Evolutionary conservation across 805 yeast genomes (phyloP).

Genomic region (Cyberlindnera suaveolens): DNA sequence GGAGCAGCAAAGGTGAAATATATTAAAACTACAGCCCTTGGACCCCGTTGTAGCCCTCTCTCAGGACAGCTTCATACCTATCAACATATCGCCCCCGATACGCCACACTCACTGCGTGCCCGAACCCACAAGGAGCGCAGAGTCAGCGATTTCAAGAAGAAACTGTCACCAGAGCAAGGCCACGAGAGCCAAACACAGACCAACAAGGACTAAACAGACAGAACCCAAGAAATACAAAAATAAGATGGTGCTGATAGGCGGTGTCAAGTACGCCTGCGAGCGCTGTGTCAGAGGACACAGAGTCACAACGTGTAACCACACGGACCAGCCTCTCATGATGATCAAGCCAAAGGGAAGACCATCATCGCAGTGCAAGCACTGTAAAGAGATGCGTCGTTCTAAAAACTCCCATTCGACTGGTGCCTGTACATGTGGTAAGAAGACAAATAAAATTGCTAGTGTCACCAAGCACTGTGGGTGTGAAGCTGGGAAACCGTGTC

Average conservation of each 20-base stretch:
- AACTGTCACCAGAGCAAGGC: background rate
- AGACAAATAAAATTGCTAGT: conserved; percentile 25
- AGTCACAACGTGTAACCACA: conserved; percentile 88
- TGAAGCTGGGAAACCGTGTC: conserved; percentile 22
- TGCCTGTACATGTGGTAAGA: conserved; percentile 62
- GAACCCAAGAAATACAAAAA: background rate
- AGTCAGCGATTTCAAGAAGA: no score
- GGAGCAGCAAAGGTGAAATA: no score
- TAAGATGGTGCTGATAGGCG: conserved; percentile 81
- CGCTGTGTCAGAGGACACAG: conserved; percentile 95
- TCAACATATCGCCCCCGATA: no score
- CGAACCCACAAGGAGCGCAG: no score
- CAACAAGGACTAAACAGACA: background rate
- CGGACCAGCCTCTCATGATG: conserved; percentile 84
- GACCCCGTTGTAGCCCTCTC: no score
- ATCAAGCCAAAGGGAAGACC: conserved; percentile 98
- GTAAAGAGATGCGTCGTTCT: conserved; percentile 65
- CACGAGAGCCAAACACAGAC: background rate
- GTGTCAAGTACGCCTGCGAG: conserved; percentile 93
- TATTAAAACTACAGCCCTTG: no score
- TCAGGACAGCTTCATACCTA: no score
- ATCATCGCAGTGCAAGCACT: conserved; percentile 83
- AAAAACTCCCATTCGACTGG: conserved; percentile 56
- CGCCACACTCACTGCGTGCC: no score
- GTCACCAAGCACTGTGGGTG: conserved; percentile 23